Base-by-base conservation (phyloP, 179 eudicot genomes). In the Spergularia azorica region DNA sequence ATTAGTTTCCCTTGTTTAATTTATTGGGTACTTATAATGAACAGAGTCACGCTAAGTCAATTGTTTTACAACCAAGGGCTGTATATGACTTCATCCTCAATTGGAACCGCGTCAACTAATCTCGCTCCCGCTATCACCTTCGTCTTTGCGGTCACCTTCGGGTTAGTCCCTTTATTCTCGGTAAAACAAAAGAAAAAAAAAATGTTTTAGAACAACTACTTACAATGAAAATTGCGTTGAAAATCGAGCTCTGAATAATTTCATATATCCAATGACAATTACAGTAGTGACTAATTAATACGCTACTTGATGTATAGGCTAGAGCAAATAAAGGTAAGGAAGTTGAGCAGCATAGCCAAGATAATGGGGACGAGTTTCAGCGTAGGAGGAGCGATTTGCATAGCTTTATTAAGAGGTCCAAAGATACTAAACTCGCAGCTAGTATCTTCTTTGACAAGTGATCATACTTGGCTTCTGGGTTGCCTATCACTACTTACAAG, bases 111-210 rank as follows among this genome's bases (percentile, higher is more conserved):
- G 11, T 76, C 87, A 74, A 16, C 48, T 72, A 91, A 91, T 80
- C 77, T 89, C 6, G 77, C 79, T 71, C 96, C 93, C 2, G 93
- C 85, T 8, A 70, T 91, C 66, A 91, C 95, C 65, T 89, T 91
- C 82, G n/a, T 88, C 8, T 43, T 86, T 9, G 87, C 93, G 50
- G 75, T 80, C 58, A 16, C 67, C 16, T 39, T 88, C 12, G 90
- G 97, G 97, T 92, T 26, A 26, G 32, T 26, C 32, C 32, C 32
- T 26, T 26, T 26, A 26, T 26, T 26, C 32, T 26, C 32, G 2
- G 1, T 26, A 26, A 26, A 21, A 21, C 1, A 26, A 26, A 1
- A 26, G 1, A 26, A 26, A 26, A 1, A 26, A 26, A 26, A 26
- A 26, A 1, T 26, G 0, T 26, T 26, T 1, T 26, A 26, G 32